Evolutionary conservation across 2,329 filamentous ascomycete genomes (phyloP), one percentile per base, ranked within the genome.

Genomic region (Aspergillus pseudoterreus): DNA sequence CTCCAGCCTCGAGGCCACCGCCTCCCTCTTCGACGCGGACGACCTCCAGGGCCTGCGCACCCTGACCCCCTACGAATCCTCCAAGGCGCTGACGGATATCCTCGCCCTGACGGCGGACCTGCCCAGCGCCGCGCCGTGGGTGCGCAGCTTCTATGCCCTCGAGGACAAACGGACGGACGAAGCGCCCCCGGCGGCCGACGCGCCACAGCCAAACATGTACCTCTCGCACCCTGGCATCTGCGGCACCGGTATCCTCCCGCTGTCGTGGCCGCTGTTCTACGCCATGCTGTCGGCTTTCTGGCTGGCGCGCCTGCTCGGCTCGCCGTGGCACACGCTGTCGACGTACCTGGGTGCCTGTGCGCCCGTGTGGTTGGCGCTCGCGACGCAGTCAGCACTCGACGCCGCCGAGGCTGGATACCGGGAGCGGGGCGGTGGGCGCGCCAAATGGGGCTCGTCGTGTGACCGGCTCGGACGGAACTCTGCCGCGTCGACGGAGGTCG

Each of bases 201-300:
- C 54, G n/a, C 45, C 56, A 6, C 22, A 64, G 21, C 87, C 90
- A 0, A 81, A 78, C 50, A 84, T 89, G 63, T 95, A 94, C 72
- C 68, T 95, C 54, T 79, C 85, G 0, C 94, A 99, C 67, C 94
- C 94, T 0, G 94, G 94, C 56, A 82, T 99, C 55, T 88, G 92
- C 57, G 86, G 82, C 48, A 96, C 92, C 1, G 82, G 84, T 1
- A 87, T 99, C 57, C 82, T 96, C 57, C 85, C 88, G 1, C 79
- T 96, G 6, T 80, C 83, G 46, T 78, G 80, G 58, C 76, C 91
- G 57, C 78, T 96, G 54, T 81, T 83, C 57, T 85, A 83, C 68
- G 76, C 80, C 54, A 94, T 94, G 81, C 71, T 82, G 46, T 64
- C 82, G 17, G 75, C 81, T 3, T 85, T 95, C 67, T 85, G 85